Evolutionary conservation across 495 filamentous ascomycete genomes (phyloP).

Genomic region (Xylaria curta): DNA sequence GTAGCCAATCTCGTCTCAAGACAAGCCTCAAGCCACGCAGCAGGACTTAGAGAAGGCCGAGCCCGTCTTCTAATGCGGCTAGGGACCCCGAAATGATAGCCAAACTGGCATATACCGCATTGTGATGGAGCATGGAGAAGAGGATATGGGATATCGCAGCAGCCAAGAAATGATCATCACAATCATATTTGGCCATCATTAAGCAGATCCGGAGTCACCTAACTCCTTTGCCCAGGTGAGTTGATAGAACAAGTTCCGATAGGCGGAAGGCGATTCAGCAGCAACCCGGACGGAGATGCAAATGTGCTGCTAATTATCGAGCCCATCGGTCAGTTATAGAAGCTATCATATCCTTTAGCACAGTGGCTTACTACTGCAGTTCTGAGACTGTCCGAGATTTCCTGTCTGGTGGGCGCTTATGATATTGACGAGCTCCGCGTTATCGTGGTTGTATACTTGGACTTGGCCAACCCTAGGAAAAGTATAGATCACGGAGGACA

Average conservation of each 20-base stretch:
- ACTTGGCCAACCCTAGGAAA: background rate
- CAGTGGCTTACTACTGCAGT: background rate
- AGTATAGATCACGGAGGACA: background rate
- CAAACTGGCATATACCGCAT: conserved; percentile 1
- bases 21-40: background rate
- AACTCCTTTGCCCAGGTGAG: conserved; percentile 4
- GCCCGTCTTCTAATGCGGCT: background rate
- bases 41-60: background rate
- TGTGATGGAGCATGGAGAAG: background rate
- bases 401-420: background rate
- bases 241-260: background rate
- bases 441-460: background rate
- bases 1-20: background rate
- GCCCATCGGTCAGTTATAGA: background rate
- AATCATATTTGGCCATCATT: background rate
- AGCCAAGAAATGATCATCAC: conserved; percentile 20
- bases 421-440: background rate
- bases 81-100: conserved; percentile 2
- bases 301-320: background rate
- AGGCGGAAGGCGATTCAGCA: background rate
- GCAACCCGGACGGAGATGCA: background rate
- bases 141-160: background rate
- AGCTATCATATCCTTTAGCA: background rate
- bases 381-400: background rate
- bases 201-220: conserved; percentile 19